Evolutionary conservation across 2,329 filamentous ascomycete genomes (phyloP).

Genomic region (Aspergillus glaucus): DNA sequence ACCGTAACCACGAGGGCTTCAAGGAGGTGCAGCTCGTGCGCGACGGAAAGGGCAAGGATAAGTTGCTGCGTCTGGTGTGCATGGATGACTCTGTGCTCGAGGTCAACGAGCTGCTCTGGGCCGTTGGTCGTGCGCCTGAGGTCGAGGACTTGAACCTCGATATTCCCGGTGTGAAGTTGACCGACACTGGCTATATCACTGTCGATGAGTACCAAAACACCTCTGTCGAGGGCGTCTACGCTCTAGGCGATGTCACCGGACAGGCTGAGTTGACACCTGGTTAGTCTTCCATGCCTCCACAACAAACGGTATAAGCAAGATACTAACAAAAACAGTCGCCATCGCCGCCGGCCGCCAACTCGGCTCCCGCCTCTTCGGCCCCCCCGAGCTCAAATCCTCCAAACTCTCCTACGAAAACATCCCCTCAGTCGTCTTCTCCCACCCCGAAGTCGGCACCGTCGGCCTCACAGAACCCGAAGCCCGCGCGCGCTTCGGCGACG

Average conservation of each 20-base stretch:
- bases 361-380: conserved; percentile 46
- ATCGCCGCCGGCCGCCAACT: conserved; percentile 48
- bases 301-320: no score
- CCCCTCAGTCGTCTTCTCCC: conserved; percentile 48
- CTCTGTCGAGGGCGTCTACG: conserved; percentile 42
- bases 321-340: conserved; percentile 32
- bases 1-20: conserved; percentile 42
- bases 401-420: conserved; percentile 46
- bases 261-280: conserved; percentile 47
- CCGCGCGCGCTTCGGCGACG: conserved; percentile 41
- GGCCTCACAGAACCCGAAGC: conserved; percentile 47
- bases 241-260: conserved; percentile 47
- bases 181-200: conserved; percentile 34
- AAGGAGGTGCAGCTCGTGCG: conserved; percentile 43
- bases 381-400: conserved; percentile 37
- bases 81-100: conserved; percentile 40
- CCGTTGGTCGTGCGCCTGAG: conserved; percentile 43
- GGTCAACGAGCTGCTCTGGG: conserved; percentile 48
- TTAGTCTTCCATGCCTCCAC: conserved; percentile 14
- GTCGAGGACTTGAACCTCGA: conserved; percentile 38
- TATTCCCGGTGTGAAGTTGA: conserved; percentile 37
- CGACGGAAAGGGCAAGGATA: conserved; percentile 42
- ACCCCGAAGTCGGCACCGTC: conserved; percentile 45
- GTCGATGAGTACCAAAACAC: conserved; percentile 50
- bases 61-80: conserved; percentile 40